A percentile compares a stretch with the other conserved stretches of the same genome.
These are phyloP conservation scores for Vicia villosa DNA, from an alignment of 306 rosid species.

Conservation along the genomic window DNA sequence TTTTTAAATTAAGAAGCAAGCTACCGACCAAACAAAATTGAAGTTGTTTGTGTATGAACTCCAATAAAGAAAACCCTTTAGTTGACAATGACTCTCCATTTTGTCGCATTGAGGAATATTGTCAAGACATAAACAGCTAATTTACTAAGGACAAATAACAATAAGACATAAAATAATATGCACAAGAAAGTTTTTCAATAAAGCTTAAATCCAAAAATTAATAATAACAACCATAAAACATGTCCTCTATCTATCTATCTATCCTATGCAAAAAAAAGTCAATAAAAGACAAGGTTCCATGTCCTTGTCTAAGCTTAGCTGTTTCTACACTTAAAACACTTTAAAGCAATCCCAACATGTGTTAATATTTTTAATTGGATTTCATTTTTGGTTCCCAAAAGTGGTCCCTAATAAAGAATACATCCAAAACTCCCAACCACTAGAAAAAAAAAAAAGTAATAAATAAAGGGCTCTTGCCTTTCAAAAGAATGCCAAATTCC, in stretches of 20 bases:
- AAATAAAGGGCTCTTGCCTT: constrained; percentile 24
- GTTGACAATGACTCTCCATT: constrained; percentile 60
- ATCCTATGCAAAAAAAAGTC: constrained; percentile 43
- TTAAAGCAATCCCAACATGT: constrained; percentile 57
- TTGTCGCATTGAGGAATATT: constrained; percentile 59
- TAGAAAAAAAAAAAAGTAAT: constrained; percentile 20
- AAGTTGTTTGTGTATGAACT: constrained; percentile 51
- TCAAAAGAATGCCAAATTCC: constrained; percentile 55
- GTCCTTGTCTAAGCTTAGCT: constrained; percentile 79
- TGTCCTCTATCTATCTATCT: not conserved
- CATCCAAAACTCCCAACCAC: constrained; percentile 74
- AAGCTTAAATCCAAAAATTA: constrained; percentile 25
- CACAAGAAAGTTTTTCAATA: constrained; percentile 44
- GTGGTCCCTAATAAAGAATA: constrained; percentile 55
- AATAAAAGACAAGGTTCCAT: constrained; percentile 72
- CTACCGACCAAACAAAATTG: constrained; percentile 55
- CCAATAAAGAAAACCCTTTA: constrained; percentile 46
- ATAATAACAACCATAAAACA: not conserved
- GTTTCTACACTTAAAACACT: constrained; percentile 60
- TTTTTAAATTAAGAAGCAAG: constrained; percentile 24
- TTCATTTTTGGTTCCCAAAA: constrained; percentile 32
- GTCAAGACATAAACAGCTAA: constrained; percentile 65
- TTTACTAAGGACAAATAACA: constrained; percentile 45
- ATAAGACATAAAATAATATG: constrained; percentile 51
- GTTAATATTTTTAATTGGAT: constrained; percentile 24